phyloP scores from a whole-genome alignment of 2,329 filamentous ascomycete species.

The Fusarium floridanum region DNA sequence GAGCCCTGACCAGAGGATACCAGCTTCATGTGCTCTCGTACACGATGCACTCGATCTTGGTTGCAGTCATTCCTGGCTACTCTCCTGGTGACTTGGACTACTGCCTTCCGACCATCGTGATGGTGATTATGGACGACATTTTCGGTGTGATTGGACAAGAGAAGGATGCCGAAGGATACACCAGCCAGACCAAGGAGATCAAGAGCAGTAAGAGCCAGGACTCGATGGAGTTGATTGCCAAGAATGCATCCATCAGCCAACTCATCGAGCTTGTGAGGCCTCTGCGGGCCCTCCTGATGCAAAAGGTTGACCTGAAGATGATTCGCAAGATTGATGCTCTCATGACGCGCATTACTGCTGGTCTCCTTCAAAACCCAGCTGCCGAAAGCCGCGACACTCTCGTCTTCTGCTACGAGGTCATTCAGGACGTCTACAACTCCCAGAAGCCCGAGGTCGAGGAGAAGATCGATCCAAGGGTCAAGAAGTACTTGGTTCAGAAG shows the following conservation, averaged over 20 bases:
- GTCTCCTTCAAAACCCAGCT: slow-evolving; percentile 84
- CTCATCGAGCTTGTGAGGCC: slow-evolving; percentile 83
- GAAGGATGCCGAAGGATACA: slow-evolving; percentile 96
- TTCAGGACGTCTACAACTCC: slow-evolving; percentile 85
- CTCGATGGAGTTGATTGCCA: slow-evolving; percentile 93
- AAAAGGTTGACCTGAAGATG: slow-evolving; percentile 86
- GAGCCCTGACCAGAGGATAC: slow-evolving; percentile 86
- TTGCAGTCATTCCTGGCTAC: slow-evolving; percentile 79
- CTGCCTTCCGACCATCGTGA: slow-evolving; percentile 81
- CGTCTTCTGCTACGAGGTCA: slow-evolving; percentile 95
- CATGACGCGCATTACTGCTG: slow-evolving; percentile 83
- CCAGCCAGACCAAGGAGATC: slow-evolving; percentile 95
- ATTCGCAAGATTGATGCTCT: slow-evolving; percentile 93
- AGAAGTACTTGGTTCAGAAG: slow-evolving; percentile 84
- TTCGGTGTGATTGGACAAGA: slow-evolving; percentile 94
- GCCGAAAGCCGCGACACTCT: slow-evolving; percentile 85
- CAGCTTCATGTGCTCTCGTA: slow-evolving; percentile 96
- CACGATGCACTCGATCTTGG: slow-evolving; percentile 91
- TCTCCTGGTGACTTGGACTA: slow-evolving; percentile 90
- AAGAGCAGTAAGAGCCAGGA: slow-evolving; percentile 99
- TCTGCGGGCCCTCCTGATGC: slow-evolving; percentile 80
- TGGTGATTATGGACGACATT: slow-evolving; percentile 95
- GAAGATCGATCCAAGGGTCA: slow-evolving; percentile 73
- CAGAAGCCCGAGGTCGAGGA: slow-evolving; percentile 63
- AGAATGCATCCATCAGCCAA: slow-evolving; percentile 80